phyloP scores from a whole-genome alignment of 2,329 filamentous ascomycete species.

The Colletotrichum australisinense region DNA sequence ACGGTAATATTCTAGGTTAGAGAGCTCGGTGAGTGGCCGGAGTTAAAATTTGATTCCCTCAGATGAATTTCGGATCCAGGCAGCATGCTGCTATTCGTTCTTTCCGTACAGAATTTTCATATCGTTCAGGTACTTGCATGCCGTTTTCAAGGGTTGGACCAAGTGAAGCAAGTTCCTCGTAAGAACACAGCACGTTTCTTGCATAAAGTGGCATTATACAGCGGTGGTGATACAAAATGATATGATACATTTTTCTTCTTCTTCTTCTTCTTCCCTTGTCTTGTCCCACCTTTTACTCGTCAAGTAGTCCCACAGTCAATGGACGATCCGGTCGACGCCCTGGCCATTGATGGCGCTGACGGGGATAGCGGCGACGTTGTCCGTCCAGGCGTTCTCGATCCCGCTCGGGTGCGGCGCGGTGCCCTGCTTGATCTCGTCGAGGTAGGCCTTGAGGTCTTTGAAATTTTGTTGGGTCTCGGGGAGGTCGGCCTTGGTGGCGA shows the following conservation, averaged over 20 bases:
- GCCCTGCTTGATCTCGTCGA: constrained; percentile 73
- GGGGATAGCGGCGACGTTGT: constrained; percentile 78
- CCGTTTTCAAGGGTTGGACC: too few relatives aligned
- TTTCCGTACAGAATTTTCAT: too few relatives aligned
- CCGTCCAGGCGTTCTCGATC: constrained; percentile 66
- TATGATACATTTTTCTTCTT: background rate
- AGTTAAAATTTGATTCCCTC: too few relatives aligned
- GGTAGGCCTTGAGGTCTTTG: constrained; percentile 73
- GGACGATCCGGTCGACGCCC: constrained; percentile 80
- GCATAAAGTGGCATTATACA: constrained; percentile 10
- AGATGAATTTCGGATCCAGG: too few relatives aligned
- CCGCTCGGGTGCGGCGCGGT: constrained; percentile 78
- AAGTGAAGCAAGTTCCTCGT: too few relatives aligned
- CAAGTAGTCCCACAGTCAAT: constrained; percentile 78
- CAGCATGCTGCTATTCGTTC: too few relatives aligned
- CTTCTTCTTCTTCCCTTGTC: too few relatives aligned
- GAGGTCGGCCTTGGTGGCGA: constrained; percentile 92
- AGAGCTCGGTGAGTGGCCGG: too few relatives aligned
- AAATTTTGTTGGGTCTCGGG: constrained; percentile 85
- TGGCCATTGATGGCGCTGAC: constrained; percentile 91
- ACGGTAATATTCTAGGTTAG: too few relatives aligned
- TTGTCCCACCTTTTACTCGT: constrained; percentile 48
- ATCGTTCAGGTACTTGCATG: too few relatives aligned
- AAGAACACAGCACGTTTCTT: too few relatives aligned
- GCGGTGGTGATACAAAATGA: background rate